Base-by-base conservation (phyloP, 192 early-diverging fungal species). In the Coemansia sp. region DNA sequence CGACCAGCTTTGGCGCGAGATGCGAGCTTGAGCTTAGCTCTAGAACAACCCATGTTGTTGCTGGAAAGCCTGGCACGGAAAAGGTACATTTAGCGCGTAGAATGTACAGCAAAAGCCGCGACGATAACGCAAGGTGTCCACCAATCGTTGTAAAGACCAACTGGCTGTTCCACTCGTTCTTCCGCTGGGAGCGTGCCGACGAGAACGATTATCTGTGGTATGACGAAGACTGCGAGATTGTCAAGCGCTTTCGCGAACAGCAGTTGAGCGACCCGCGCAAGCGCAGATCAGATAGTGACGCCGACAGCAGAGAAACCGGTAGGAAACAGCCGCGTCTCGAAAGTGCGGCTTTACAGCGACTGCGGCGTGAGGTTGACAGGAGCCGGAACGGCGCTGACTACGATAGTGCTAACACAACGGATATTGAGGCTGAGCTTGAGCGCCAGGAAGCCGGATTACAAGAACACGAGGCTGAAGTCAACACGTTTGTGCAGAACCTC, bases 31-130 rank as follows among this genome's bases (percentile, higher is more conserved):
- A 91, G 9, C 45, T 95, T 14, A 78, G 69, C 17, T 57, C 59
- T 6, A 61, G 69, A 17, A 85, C 91, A 9, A 98, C 96, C 0
- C 96, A 99, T 65, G 80, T 99, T 9, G 85, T 99, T 39, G 91
- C 94, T 13, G 84, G 84, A 6, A 89, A 92, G 85, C 77, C 66
- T 10, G 84, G 87, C 10, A 91, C 91, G 0, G 82, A 74, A 38
- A 94, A 96, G 76, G 90, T 89, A 3, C 84, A 85, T 19, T 70
- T 78, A 27, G 45, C 45, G 5, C 45, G 45, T 17, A 46, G 45
- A 22, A 46, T 46, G 45, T 22, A 22, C 23, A 64, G 53, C 41
- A 79, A 87, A 33, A 85, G 87, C 0, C 72, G 80, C 23, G 62
- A 83, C 19, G 83, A n/a, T n/a, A n/a, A 86, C 25, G 22, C 89